phyloP scores from a whole-genome alignment of 1,139 yeast species.

The Nadsonia commutata region DNA sequence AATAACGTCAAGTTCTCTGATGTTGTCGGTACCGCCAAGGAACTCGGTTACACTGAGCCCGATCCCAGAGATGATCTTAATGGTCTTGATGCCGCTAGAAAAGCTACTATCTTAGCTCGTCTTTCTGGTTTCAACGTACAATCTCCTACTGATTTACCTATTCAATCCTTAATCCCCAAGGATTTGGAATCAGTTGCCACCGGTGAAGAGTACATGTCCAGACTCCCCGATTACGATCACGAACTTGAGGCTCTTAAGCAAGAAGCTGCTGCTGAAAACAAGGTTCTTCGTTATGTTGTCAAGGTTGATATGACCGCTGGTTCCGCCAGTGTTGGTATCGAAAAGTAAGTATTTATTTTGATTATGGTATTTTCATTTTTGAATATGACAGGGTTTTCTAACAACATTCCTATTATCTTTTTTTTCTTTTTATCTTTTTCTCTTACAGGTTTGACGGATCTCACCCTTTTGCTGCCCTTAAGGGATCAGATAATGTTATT shows the following conservation, averaged over 20 bases:
- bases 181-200: constrained; percentile 60
- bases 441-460: constrained; percentile 35
- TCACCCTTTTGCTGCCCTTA: constrained; percentile 90
- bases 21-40: constrained; percentile 74
- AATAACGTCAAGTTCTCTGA: constrained; percentile 68
- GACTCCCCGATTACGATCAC: constrained; percentile 68
- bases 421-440: neutral
- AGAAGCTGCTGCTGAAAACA: constrained; percentile 67
- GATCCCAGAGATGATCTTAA: constrained; percentile 98
- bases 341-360: constrained; percentile 46
- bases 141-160: constrained; percentile 93
- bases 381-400: neutral
- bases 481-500: constrained; percentile 92
- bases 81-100: constrained; percentile 96
- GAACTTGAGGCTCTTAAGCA: constrained; percentile 65
- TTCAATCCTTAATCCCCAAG: constrained; percentile 81
- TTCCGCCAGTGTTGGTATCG: constrained; percentile 69
- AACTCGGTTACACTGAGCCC: constrained; percentile 94
- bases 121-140: constrained; percentile 73
- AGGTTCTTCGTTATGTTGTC: constrained; percentile 89
- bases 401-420: neutral
- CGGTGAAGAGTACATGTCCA: constrained; percentile 64
- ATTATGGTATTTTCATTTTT: neutral
- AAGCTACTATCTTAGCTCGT: constrained; percentile 90
- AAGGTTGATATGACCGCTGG: constrained; percentile 62